phyloP scores from a whole-genome alignment of 208 protist genomes.

The Zelonia costaricensis region DNA sequence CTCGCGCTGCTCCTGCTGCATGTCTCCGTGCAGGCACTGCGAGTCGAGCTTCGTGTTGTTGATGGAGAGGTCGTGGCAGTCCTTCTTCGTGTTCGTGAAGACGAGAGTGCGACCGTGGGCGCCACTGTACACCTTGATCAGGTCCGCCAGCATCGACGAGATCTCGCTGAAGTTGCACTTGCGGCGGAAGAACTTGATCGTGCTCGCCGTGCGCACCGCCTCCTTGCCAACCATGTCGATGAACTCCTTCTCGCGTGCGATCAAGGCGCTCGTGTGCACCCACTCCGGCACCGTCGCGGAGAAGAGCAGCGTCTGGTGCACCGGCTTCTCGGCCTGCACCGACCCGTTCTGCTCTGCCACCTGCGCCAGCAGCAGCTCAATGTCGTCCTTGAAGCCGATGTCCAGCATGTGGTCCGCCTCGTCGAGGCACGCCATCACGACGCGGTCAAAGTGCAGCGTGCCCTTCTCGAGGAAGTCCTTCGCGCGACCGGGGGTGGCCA shows the following conservation, averaged over 20 bases:
- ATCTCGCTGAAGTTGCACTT: constrained; percentile 93
- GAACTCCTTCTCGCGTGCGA: constrained; percentile 88
- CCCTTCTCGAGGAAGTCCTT: constrained; percentile 99
- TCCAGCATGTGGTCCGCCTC: constrained; percentile 99
- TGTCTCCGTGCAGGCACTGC: constrained; percentile 97
- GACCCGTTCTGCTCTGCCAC: constrained; percentile 92
- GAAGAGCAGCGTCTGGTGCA: constrained; percentile 94
- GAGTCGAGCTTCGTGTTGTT: constrained; percentile 91
- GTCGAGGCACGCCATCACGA: constrained; percentile 96
- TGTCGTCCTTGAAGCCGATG: constrained; percentile 96
- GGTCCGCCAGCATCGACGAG: constrained; percentile 90
- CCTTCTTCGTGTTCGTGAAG: constrained; percentile 94
- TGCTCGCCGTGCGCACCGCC: constrained; percentile 93
- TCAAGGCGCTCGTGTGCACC: constrained; percentile 85
- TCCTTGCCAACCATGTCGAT: constrained; percentile 95
- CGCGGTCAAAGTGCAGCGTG: constrained; percentile 86
- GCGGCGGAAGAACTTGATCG: constrained; percentile 85
- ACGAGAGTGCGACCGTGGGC: constrained; percentile 86
- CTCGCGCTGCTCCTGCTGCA: constrained; percentile 93
- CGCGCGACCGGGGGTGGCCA: constrained; percentile 98
- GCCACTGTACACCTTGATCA: constrained; percentile 90
- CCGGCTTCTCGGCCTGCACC: constrained; percentile 65
- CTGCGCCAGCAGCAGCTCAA: constrained; percentile 95
- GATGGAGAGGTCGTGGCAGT: constrained; percentile 90
- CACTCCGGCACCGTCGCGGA: constrained; percentile 93